Evolutionary conservation across 805 yeast species (phyloP).

Genomic region (Zygosaccharomyces bailii): DNA sequence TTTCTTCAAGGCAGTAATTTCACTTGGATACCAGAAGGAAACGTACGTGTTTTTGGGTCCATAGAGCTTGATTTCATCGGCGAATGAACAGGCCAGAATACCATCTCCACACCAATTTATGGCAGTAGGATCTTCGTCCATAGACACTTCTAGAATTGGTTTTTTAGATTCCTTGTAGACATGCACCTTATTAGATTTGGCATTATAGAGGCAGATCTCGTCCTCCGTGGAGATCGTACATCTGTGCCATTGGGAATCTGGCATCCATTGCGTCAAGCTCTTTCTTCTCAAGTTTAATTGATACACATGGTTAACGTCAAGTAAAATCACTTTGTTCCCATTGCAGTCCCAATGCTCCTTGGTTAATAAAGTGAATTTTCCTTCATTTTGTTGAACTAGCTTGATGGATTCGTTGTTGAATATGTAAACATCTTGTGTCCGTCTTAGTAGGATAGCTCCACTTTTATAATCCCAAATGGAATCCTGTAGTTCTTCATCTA

Average conservation of each 20-base stretch:
- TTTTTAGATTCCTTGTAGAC: slow-evolving; percentile 41
- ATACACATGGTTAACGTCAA: slow-evolving; percentile 27
- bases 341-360: slow-evolving; percentile 33
- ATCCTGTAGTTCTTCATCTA: slow-evolving; percentile 21
- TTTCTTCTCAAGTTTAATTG: slow-evolving; percentile 12
- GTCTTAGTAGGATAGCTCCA: slow-evolving; percentile 19
- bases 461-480: slow-evolving; percentile 32
- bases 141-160: slow-evolving; percentile 25
- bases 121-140: slow-evolving; percentile 40
- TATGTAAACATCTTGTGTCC: slow-evolving; percentile 25
- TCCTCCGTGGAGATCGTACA: slow-evolving; percentile 27
- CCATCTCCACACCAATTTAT: slow-evolving; percentile 85
- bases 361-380: slow-evolving; percentile 25
- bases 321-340: slow-evolving; percentile 17
- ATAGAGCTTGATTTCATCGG: slow-evolving; percentile 62
- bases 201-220: slow-evolving; percentile 49
- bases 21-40: slow-evolving; percentile 48
- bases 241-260: slow-evolving; percentile 30
- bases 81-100: slow-evolving; percentile 58
- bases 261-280: slow-evolving; percentile 7
- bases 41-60: slow-evolving; percentile 59
- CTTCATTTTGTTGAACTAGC: slow-evolving; percentile 18
- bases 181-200: slow-evolving; percentile 41
- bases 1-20: slow-evolving; percentile 44
- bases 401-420: slow-evolving; percentile 14